These are phyloP conservation scores for Silene latifolia DNA, from an alignment of 148 eudicot species.

Conservation along the genomic window DNA sequence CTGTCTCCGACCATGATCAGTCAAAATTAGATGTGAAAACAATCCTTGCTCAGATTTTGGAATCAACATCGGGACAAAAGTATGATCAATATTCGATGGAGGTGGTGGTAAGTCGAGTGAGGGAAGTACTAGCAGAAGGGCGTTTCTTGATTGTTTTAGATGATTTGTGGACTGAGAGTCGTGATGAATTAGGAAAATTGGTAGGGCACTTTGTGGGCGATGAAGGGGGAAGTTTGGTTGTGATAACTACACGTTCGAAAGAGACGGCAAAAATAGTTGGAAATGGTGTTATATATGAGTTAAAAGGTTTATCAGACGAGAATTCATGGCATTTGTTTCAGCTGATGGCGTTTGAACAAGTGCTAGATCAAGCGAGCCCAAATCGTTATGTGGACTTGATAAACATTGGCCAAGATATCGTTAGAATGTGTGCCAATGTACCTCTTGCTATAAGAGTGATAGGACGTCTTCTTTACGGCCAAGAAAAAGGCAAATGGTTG, in stretches of 20 bases:
- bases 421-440: constrained; percentile 16
- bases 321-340: neutral
- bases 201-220: neutral
- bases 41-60: constrained; percentile 5
- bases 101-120: neutral
- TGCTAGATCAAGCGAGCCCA: neutral
- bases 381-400: neutral
- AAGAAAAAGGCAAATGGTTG: neutral
- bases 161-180: neutral
- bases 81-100: neutral
- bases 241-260: constrained; percentile 3
- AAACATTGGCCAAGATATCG: constrained; percentile 15
- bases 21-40: neutral
- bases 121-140: neutral
- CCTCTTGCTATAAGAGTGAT: constrained; percentile 23
- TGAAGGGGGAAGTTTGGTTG: neutral
- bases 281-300: neutral
- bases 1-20: neutral
- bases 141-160: neutral
- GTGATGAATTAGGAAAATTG: neutral
- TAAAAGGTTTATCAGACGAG: neutral
- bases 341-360: neutral
- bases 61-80: neutral
- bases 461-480: constrained; percentile 13
- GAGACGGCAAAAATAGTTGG: neutral